Conservation (phyloP, 2,329 filamentous ascomycete species). For the Hymenoscyphus fructigenus region DNA sequence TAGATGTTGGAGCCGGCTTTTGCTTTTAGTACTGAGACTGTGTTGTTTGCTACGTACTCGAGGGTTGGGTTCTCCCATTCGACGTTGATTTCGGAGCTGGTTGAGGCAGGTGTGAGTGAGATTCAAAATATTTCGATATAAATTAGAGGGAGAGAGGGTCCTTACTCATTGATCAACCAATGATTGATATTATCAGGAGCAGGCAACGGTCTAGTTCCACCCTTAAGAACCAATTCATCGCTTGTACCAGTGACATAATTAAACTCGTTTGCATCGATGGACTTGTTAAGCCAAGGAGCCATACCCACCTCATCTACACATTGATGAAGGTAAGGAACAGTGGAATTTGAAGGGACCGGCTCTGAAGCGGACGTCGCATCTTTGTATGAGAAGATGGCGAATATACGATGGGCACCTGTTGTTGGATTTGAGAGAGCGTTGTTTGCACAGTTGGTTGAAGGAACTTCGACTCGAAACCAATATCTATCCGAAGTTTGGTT, state of each 20-base stretch:
- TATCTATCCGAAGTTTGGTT: constrained; percentile 42
- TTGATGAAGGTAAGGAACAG: constrained; percentile 13
- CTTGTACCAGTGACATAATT: constrained; percentile 15
- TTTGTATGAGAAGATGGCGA: constrained; percentile 7
- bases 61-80: constrained; percentile 12
- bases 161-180: constrained; percentile 13
- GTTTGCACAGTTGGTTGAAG: neutral
- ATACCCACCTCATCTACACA: constrained; percentile 16
- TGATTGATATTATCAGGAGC: neutral
- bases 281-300: neutral
- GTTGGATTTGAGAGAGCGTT: constrained; percentile 1
- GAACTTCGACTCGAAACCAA: constrained; percentile 48
- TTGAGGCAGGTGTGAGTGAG: neutral
- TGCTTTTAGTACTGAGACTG: neutral
- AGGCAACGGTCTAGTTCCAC: no score
- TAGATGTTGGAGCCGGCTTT: constrained; percentile 4
- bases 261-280: neutral
- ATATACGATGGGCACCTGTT: neutral
- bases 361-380: neutral
- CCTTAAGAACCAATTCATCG: constrained; percentile 24
- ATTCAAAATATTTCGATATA: no score
- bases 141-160: neutral
- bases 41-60: constrained; percentile 7
- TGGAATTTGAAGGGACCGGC: neutral
- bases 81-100: constrained; percentile 22